Base-by-base conservation (phyloP, 129 eudicot genomes). In the Helianthus annuus region DNA sequence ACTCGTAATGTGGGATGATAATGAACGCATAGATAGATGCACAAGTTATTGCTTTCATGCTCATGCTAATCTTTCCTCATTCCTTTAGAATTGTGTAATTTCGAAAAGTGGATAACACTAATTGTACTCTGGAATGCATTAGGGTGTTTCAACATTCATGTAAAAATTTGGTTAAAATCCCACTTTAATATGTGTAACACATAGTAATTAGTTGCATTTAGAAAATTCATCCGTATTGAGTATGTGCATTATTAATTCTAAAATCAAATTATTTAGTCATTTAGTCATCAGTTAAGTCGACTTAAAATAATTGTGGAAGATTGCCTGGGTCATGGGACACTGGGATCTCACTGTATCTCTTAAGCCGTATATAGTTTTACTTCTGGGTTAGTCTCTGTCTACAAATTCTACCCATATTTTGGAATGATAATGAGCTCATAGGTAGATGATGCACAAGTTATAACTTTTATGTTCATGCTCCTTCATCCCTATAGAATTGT, bases 321-420 rank as follows among this genome's bases (percentile, higher is more conserved):
- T 45, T 66, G 39, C 5, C 48, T 10, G 2, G 39, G 19, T 66
- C 70, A 22, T 66, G 15, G 32, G 32, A 65, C 44, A 11, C 44
- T 66, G 15, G n/a, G 14, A 65, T 44, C 14, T 65, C 39, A 39
- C 55, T 40, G 42, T 55, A 70, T 13, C 36, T 44, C n/a, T 36
- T 15, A 73, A 62, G 49, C 70, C 22, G 69, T 46, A 64, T 66
- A 15, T 66, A 58, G 49, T 75, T 48, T 29, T 67, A 34, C 16
- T 45, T 52, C 29, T 76, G n/a, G 27, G 61, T 22, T 76, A 68
- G 62, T 29, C 67, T 76, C 6, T 11, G 57, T 76, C 22, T 56
- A 2, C 13, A 17, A 16, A 48, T 57, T 15, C 4, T 10, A 32
- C 60, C 40, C 8, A 51, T 45, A 46, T 2, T 34, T 32, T 32